phyloP scores from a whole-genome alignment of 31 red algal genomes.

The Odonthalia washingtoniensis region DNA sequence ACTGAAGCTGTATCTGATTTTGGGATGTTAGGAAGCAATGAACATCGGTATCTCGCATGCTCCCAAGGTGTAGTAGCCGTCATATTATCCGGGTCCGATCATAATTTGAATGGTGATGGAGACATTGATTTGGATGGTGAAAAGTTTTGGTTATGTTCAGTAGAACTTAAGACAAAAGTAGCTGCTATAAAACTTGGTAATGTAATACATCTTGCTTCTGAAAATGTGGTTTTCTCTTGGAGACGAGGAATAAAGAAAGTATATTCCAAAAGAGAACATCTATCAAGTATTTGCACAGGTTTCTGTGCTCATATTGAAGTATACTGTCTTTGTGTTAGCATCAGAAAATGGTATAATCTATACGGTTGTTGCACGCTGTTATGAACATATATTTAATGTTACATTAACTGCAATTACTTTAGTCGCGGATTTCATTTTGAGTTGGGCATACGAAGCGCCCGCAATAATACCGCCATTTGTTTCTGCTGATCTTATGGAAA shows the following conservation, averaged over 20 bases:
- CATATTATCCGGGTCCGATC: neutral
- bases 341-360: no score
- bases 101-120: neutral
- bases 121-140: neutral
- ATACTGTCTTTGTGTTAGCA: no score
- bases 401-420: neutral
- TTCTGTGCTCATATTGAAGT: no score
- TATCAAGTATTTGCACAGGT: no score
- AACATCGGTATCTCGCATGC: neutral
- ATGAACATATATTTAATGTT: neutral
- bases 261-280: no score
- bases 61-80: constrained; percentile 7
- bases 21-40: constrained; percentile 29
- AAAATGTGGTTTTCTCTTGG: no score
- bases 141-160: neutral
- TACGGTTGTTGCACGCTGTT: no score
- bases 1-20: constrained; percentile 1
- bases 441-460: neutral
- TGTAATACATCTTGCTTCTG: no score
- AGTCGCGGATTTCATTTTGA: neutral
- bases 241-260: no score
- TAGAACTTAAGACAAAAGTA: neutral
- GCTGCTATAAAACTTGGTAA: neutral
- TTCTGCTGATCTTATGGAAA: neutral
- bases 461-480: neutral